These are phyloP conservation scores for Vitis hybrid DNA, from an alignment of 177 flowering plant genomes.

Conservation along the genomic window DNA sequence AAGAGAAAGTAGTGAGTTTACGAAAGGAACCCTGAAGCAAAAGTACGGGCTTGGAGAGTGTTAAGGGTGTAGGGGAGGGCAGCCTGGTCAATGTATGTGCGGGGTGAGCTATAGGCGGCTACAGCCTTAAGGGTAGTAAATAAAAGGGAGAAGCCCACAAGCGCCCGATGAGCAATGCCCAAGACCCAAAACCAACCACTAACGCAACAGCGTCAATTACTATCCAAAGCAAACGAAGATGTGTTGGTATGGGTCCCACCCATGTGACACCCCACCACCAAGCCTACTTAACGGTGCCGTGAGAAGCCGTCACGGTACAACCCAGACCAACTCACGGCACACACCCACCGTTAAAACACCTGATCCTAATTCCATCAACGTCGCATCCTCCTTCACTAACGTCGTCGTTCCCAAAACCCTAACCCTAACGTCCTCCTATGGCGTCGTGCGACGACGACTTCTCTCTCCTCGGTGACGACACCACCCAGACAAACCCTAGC, in stretches of 20 bases:
- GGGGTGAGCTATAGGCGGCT: too few species aligned
- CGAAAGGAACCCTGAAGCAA: too few species aligned
- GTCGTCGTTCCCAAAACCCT: conserved; percentile 35
- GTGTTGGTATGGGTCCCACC: conserved; percentile 8
- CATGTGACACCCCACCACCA: background rate
- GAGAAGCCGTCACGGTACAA: conserved; percentile 39
- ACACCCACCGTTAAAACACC: conserved; percentile 29
- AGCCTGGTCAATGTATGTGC: too few species aligned
- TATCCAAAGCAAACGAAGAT: too few species aligned
- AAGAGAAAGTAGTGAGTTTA: too few species aligned
- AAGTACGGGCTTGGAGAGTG: too few species aligned
- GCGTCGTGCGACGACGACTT: conserved; percentile 68
- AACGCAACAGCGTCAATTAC: background rate
- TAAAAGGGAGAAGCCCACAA: too few species aligned
- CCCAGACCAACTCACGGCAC: conserved; percentile 22
- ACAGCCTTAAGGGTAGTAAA: too few species aligned
- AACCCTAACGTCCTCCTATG: conserved; percentile 45
- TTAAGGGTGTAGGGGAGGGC: too few species aligned
- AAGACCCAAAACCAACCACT: too few species aligned
- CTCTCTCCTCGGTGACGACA: conserved; percentile 47
- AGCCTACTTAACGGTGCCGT: conserved; percentile 46
- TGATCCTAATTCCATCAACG: conserved; percentile 5
- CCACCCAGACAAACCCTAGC: conserved; percentile 23
- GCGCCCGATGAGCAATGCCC: too few species aligned
- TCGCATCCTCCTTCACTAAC: conserved; percentile 27